These are phyloP conservation scores for Nothopassalora personata DNA, from an alignment of 2,329 filamentous ascomycete genomes.

Conservation along the genomic window DNA sequence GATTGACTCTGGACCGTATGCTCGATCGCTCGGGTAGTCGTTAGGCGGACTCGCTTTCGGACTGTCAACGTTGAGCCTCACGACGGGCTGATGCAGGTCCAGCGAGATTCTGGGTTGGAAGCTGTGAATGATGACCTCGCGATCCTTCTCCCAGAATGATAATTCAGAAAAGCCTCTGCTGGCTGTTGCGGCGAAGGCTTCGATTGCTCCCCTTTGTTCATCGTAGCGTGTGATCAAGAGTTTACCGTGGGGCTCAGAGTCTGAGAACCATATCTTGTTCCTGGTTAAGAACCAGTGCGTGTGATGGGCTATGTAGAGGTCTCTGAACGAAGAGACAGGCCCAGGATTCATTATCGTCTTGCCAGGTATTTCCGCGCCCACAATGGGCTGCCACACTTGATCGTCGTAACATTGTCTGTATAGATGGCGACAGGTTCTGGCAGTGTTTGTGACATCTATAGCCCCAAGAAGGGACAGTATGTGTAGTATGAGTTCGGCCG, in stretches of 20 bases:
- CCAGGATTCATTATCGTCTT: slow-evolving; percentile 47
- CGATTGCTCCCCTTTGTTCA: slow-evolving; percentile 65
- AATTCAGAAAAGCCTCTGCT: slow-evolving; percentile 52
- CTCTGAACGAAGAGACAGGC: slow-evolving; percentile 60
- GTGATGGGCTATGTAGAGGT: slow-evolving; percentile 69
- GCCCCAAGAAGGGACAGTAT: slow-evolving; percentile 64
- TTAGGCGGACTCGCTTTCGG: slow-evolving; percentile 17
- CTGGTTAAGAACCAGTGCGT: slow-evolving; percentile 79
- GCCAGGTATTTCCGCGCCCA: slow-evolving; percentile 63
- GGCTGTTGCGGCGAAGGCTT: slow-evolving; percentile 71
- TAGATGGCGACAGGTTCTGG: slow-evolving; percentile 58
- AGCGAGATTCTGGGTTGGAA: slow-evolving; percentile 67
- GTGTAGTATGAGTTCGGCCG: slow-evolving; percentile 68
- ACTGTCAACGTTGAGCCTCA: slow-evolving; percentile 37
- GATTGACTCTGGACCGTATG: slow-evolving; percentile 16
- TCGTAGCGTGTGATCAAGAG: slow-evolving; percentile 75
- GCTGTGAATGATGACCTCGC: slow-evolving; percentile 60
- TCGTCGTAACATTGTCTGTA: slow-evolving; percentile 58
- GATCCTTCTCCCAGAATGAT: slow-evolving; percentile 60
- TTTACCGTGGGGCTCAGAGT: slow-evolving; percentile 66
- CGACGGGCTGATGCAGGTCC: slow-evolving; percentile 67
- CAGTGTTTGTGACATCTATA: slow-evolving; percentile 56
- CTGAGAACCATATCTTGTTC: slow-evolving; percentile 80
- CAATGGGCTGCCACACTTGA: slow-evolving; percentile 63
- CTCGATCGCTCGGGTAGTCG: slow-evolving; percentile 17